Evolutionary conservation across 1,139 yeast genomes (phyloP), one percentile per base, ranked within the genome.

Genomic region (Zygosaccharomyces sapae): DNA sequence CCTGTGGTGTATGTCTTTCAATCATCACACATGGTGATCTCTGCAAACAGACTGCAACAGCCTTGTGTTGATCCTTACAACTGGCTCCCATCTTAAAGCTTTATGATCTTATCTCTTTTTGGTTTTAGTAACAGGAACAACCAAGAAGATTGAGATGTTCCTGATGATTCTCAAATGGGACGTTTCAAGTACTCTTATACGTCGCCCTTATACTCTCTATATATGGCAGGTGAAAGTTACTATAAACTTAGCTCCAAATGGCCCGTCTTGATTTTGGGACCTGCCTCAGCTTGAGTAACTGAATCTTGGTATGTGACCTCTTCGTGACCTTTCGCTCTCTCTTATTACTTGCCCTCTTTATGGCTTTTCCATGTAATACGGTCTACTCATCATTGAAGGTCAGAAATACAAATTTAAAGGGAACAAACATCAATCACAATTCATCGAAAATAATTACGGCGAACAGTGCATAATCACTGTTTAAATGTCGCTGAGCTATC

Each of bases 1-100:
- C 83, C 55, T 86, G 84, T 3, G 98, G 98, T 2, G 89, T 86
- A 67, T 92, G 77, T 54, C 98, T 74, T 54, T 92, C 87, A 35
- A 92, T 77, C 71, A 92, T 76, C 47, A 92, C 98, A 68, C 98
- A 92, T 12, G 97, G 97, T 4, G 97, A 89, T 65, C 97, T 75
- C 66, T 92, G 98, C 43, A 92, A 75, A 63, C 98, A 92, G 20
- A 92, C 83, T 5, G 97, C 97, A 53, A 92, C 88, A 12, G 95
- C 96, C 59, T 80, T 87, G 61, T 89, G 80, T 62, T 90, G 94
- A 67, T 92, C 98, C 61, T 86, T 84, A 68, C 98, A 92, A 75
- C 96, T 89, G 49, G 69, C 69, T 41, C 62, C 68, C 69, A 65
- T 65, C 25, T 22, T 22, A 22, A 22, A 22, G 25, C 25, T 6